Evolutionary conservation across 257 asterid genomes (phyloP), one percentile per base, ranked within the genome.

Genomic region (Buddleja alternifolia): DNA sequence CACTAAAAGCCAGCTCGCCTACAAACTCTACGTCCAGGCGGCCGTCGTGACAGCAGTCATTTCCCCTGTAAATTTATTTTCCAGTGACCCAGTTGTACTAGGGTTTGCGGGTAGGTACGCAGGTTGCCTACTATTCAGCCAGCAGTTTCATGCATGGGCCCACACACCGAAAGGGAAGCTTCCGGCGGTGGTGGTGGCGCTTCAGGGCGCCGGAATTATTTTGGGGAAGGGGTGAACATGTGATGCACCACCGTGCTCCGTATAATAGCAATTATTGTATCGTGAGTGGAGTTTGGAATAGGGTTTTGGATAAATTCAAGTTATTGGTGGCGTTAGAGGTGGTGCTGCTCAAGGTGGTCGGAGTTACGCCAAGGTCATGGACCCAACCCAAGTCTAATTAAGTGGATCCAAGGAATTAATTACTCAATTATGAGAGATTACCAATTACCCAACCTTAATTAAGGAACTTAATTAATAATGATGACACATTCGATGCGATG

Each of bases 121-220:
- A 10, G 71, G 65, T 1, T 50, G 71, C 42, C 55, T 39, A 0
- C 80, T 90, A 79, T 83, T 90, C 64, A 81, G 97, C 75, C 97
- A 90, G 70, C 90, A 83, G 81, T 86, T 90, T 44, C 98, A 92
- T 34, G 87, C 89, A 0, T 90, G 98, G 97, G 86, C 90, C 7
- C 98, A 93, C 65, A 85, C 88, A 0, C 87, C 88, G 0, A 88
- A 79, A 55, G 71, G 84, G 72, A 82, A 62, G 82, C 90, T 90
- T 8, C 94, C 89, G n/a, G 56, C 74, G 14, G 4, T 59, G 46
- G 97, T 90, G 69, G 92, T 68, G 69, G 88, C 88, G 20, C 75
- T 90, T n/a, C 98, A 93, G 66, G 90, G 81, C n/a, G 84, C 85
- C 42, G 90, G 98, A 10, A 50, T 90, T 9, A 65, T 93, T 0